Evolutionary conservation across 768 basidiomycete species (phyloP), one percentile per base, ranked within the genome.

Genomic region (Krasilnikovozyma curviuscula): DNA sequence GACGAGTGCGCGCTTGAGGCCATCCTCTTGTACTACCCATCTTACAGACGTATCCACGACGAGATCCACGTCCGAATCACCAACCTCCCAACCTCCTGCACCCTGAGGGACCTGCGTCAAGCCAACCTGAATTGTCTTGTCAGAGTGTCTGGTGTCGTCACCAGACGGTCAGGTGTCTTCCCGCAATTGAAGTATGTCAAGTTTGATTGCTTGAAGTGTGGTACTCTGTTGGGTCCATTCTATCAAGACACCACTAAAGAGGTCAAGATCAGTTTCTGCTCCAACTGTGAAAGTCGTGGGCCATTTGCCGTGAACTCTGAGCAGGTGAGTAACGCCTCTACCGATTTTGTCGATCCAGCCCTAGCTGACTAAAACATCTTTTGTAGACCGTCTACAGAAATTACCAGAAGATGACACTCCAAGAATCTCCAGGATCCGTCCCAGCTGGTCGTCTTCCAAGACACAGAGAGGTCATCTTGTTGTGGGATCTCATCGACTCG

Each of bases 171-270:
- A 8, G 91, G 93, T 9, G 89, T 98, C 9, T 97, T 97, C 66
- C 93, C 93, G n/a, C 93, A 98, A 64, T 69, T 98, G 51, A 97
- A 98, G 68, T 93, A 95, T 60, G 89, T 98, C 64, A 97, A 95
- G 63, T 98, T 98, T 59, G 86, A 97, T 63, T 98, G 93, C 65
- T 73, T 74, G 47, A 95, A 91, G 63, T 98, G 93, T 57, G 80
- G 81, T 16, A 81, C 78, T n/a, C 77, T 84, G 24, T 71, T 97
- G 14, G 93, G 93, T 13, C 93, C 93, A 1, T 97, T 97, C 70
- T 91, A 86, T 63, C 93, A 98, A 69, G 93, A 97, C 65, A 84
- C 86, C 7, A 81, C 79, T 31, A 82, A 76, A 66, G 93, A 98
- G 63, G 78, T 97, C 49, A 83, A 74, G 65, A 81, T 97, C 63